Conservation (phyloP, 2,329 filamentous ascomycete species). For the Nothophaeocryptopus gaeumannii region DNA sequence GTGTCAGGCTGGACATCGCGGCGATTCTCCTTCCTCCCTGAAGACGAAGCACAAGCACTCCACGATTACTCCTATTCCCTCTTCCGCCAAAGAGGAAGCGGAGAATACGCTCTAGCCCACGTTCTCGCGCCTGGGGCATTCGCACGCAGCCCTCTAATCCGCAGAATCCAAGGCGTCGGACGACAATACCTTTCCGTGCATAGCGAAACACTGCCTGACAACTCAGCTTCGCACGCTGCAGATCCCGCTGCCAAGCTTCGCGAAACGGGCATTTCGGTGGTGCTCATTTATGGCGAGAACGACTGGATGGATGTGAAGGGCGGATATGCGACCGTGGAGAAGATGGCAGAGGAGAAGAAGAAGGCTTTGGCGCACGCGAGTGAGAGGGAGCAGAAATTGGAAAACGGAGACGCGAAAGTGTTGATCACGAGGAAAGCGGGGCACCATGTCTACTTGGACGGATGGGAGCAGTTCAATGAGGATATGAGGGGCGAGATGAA, state of each 20-base stretch:
- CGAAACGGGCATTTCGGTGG: conserved; percentile 64
- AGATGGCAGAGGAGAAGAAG: conserved; percentile 66
- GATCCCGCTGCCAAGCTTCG: conserved; percentile 60
- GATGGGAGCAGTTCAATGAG: conserved; percentile 66
- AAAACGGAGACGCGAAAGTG: conserved; percentile 81
- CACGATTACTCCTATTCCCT: conserved; percentile 94
- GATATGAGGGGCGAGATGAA: conserved; percentile 65
- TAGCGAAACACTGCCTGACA: conserved; percentile 27
- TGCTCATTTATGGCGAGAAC: conserved; percentile 95
- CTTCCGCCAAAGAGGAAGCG: conserved; percentile 86
- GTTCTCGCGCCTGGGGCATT: conserved; percentile 91
- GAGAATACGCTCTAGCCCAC: conserved; percentile 90
- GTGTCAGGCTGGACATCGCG: conserved; percentile 94
- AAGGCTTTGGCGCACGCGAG: conserved; percentile 61
- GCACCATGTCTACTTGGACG: conserved; percentile 71
- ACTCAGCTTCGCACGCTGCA: conserved; percentile 50
- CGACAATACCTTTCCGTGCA: conserved; percentile 57
- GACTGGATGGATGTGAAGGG: conserved; percentile 98
- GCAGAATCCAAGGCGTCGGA: conserved; percentile 81
- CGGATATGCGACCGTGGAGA: conserved; percentile 75
- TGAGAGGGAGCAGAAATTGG: conserved; percentile 62
- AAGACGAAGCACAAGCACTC: conserved; percentile 74
- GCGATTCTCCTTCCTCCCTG: conserved; percentile 83
- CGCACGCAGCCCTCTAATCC: conserved; percentile 81
- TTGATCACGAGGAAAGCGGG: conserved; percentile 70